Evolutionary conservation across 768 basidiomycete genomes (phyloP), one percentile per base, ranked within the genome.

Genomic region (Leccinum boreale): DNA sequence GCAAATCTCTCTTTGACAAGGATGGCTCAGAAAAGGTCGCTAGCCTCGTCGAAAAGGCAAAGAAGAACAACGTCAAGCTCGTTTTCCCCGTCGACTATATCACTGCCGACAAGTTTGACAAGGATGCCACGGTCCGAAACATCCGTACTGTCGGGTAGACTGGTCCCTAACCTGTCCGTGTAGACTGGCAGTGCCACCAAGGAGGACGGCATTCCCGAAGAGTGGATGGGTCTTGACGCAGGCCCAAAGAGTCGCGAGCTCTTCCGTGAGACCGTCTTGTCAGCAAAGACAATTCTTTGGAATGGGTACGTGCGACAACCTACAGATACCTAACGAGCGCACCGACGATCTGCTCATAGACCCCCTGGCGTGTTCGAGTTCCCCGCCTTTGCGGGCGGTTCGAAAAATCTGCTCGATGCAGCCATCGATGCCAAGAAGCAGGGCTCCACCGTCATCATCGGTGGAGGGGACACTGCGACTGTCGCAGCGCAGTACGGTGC

Each of bases 281-380:
- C 90, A 67, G 80, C 93, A 52, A 97, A 92, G 83, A 99, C 96
- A 39, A 93, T 98, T 69, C 85, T 99, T 53, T 99, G 96, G 96
- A 94, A 94, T 64, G 91, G 91, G 91, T 89, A 62, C 69, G 81
- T 73, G 31, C 12, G 48, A 56, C 26, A 21, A n/a, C 17, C 15
- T 19, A 17, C 46, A 10, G 23, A 9, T 17, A 11, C 14, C 21
- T 24, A 4, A 45, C 15, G 31, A 12, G 21, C 28, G 35, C 28
- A 28, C 46, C 12, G 29, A 62, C 19, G 7, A 42, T 55, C 23
- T 48, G 10, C 29, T 28, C 70, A 64, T 69, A 98, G 96, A 36
- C 96, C 97, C 44, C 89, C 95, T 35, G 96, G 96, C 65, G 96
- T 99, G 39, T 99, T 99, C 73, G 96, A 99, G 74, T 96, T 97